phyloP scores from a whole-genome alignment of 306 rosid species.

The Nissolia schottii region DNA sequence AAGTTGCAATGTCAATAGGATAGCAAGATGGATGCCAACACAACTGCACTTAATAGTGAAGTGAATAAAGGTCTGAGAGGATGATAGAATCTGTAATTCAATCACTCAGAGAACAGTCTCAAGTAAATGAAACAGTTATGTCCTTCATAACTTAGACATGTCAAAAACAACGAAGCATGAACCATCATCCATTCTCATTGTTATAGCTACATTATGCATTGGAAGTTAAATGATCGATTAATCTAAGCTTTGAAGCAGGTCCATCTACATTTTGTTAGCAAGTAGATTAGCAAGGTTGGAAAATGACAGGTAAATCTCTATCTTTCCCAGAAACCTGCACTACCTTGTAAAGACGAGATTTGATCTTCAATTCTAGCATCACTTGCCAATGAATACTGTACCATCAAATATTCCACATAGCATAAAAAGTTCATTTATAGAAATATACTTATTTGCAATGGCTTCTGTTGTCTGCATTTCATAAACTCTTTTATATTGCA shows the following conservation, averaged over 20 bases:
- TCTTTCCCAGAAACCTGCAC: background rate
- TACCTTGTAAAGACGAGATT: background rate
- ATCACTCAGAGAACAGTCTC: too few relatives aligned
- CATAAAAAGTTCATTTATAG: too few relatives aligned
- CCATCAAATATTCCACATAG: too few relatives aligned
- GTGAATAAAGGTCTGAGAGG: too few relatives aligned
- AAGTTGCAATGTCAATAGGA: background rate
- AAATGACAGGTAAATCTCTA: background rate
- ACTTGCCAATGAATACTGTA: background rate
- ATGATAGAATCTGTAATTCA: too few relatives aligned
- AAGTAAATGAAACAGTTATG: background rate
- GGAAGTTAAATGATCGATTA: background rate
- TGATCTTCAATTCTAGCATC: background rate
- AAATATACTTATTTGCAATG: too few relatives aligned
- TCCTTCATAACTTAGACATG: slow-evolving; percentile 3
- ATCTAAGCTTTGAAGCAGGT: background rate
- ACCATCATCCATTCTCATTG: background rate
- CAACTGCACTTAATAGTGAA: too few relatives aligned
- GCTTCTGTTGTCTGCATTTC: too few relatives aligned
- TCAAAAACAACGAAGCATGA: too few relatives aligned
- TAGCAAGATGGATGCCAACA: slow-evolving; percentile 6
- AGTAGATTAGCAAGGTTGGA: background rate
- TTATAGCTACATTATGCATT: background rate
- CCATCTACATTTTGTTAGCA: background rate
- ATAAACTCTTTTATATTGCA: too few relatives aligned